These are phyloP conservation scores for Phyllosticta citrichinensis DNA, from an alignment of 2,329 filamentous ascomycete genomes.

Conservation along the genomic window DNA sequence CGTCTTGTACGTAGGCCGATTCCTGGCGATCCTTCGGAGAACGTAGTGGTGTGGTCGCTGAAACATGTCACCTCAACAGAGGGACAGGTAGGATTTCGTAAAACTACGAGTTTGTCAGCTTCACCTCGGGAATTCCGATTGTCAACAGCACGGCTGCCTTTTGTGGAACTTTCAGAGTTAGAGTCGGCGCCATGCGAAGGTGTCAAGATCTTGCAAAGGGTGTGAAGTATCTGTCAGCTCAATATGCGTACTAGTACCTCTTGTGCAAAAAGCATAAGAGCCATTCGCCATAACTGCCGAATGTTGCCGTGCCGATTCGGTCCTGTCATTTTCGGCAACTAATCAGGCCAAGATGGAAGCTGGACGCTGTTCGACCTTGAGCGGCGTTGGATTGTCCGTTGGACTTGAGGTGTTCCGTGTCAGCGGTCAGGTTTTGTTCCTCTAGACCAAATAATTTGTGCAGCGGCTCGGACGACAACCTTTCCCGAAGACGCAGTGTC, in stretches of 20 bases:
- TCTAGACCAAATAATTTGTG: not conserved
- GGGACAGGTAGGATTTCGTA: no score
- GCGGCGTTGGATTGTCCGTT: not conserved
- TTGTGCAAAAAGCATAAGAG: not conserved
- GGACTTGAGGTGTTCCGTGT: not conserved
- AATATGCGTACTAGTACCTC: not conserved
- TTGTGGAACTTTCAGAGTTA: not conserved
- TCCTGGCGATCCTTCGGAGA: no score
- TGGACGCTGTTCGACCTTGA: not conserved
- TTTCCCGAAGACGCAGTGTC: not conserved
- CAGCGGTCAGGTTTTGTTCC: not conserved
- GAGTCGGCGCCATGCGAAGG: not conserved
- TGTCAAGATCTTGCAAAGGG: not conserved
- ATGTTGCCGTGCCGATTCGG: not conserved
- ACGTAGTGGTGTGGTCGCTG: no score
- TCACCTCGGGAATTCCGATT: no score
- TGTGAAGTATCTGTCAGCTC: not conserved
- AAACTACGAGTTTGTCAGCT: no score
- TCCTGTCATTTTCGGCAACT: not conserved
- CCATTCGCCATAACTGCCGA: not conserved
- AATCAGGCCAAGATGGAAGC: not conserved
- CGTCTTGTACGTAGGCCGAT: no score
- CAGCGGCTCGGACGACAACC: not conserved
- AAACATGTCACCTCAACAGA: no score
- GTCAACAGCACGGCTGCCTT: not conserved